A percentile compares a stretch with the other conserved stretches of the same genome.
These are phyloP conservation scores for Hypomontagnella submonticulosa DNA, from an alignment of 495 filamentous ascomycete species.

Conservation along the genomic window DNA sequence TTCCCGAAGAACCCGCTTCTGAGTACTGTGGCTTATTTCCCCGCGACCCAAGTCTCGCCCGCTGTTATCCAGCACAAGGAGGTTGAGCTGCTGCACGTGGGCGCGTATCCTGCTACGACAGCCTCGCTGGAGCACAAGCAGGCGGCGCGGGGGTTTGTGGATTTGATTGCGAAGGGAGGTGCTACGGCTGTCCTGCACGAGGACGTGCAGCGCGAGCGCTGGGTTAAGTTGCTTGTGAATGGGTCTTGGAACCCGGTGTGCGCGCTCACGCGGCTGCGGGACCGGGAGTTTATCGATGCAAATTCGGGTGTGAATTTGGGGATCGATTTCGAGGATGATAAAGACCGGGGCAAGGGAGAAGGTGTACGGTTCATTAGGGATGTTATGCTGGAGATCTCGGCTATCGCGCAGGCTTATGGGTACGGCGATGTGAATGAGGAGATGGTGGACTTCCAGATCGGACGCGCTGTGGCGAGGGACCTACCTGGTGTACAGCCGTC, in stretches of 20 bases:
- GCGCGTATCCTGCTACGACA: slow-evolving; percentile 56
- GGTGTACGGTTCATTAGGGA: slow-evolving; percentile 51
- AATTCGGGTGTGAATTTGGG: slow-evolving; percentile 22
- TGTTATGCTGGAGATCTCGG: slow-evolving; percentile 64
- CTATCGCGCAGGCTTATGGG: slow-evolving; percentile 56
- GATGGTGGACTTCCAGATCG: slow-evolving; percentile 52
- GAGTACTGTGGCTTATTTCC: slow-evolving; percentile 61
- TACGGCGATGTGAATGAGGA: slow-evolving; percentile 54
- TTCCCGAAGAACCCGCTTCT: slow-evolving; percentile 61
- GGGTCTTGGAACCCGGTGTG: slow-evolving; percentile 64
- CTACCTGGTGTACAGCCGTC: slow-evolving; percentile 55
- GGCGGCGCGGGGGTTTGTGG: slow-evolving; percentile 50
- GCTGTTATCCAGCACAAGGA: slow-evolving; percentile 48
- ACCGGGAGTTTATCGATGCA: slow-evolving; percentile 56
- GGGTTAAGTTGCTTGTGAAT: slow-evolving; percentile 64
- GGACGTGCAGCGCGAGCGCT: slow-evolving; percentile 63
- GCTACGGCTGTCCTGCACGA: slow-evolving; percentile 53
- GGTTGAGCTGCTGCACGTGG: slow-evolving; percentile 57
- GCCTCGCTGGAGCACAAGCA: slow-evolving; percentile 36
- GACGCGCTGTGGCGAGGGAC: slow-evolving; percentile 47
- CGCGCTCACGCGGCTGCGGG: slow-evolving; percentile 58
- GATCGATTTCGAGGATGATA: background rate
- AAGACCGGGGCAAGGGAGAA: slow-evolving; percentile 19
- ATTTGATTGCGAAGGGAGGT: slow-evolving; percentile 51
- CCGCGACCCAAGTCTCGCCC: slow-evolving; percentile 56